These are phyloP conservation scores for Clitocybe nebularis DNA, from an alignment of 1,284 basidiomycete genomes.

Conservation along the genomic window DNA sequence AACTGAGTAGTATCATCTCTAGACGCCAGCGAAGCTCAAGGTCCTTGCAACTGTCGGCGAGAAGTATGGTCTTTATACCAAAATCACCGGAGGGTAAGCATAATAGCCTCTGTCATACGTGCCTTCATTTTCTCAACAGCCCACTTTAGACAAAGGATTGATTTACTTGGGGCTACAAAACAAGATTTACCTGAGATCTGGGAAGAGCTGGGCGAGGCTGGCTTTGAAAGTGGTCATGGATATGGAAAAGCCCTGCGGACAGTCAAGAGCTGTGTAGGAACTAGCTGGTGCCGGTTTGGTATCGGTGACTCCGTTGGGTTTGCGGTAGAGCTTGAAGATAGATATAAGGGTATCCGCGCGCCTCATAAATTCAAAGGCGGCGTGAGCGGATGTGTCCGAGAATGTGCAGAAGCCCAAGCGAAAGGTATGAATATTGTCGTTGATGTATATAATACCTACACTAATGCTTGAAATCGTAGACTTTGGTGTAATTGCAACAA, in stretches of 20 bases:
- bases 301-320: constrained; percentile 75
- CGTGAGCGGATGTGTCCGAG: constrained; percentile 72
- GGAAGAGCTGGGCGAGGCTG: constrained; percentile 62
- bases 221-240: constrained; percentile 76
- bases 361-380: constrained; percentile 81
- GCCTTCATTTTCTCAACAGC: constrained; percentile 3
- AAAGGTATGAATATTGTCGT: constrained; percentile 6
- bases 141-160: constrained; percentile 51
- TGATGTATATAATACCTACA: background rate
- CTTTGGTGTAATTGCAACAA: constrained; percentile 76
- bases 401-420: constrained; percentile 74
- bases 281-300: constrained; percentile 69
- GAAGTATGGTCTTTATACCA: constrained; percentile 71
- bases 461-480: constrained; percentile 46
- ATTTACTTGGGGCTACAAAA: constrained; percentile 73
- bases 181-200: constrained; percentile 76
- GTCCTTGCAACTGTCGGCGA: constrained; percentile 68
- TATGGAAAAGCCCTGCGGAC: constrained; percentile 56
- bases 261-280: constrained; percentile 41
- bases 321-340: constrained; percentile 69
- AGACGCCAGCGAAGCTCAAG: constrained; percentile 67
- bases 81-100: constrained; percentile 43
- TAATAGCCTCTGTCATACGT: constrained; percentile 1
- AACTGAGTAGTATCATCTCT: constrained; percentile 11
- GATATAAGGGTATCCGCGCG: constrained; percentile 68